phyloP scores from a whole-genome alignment of 176 grass and related monocot genomes.

The Hyparrhenia diplandra region DNA sequence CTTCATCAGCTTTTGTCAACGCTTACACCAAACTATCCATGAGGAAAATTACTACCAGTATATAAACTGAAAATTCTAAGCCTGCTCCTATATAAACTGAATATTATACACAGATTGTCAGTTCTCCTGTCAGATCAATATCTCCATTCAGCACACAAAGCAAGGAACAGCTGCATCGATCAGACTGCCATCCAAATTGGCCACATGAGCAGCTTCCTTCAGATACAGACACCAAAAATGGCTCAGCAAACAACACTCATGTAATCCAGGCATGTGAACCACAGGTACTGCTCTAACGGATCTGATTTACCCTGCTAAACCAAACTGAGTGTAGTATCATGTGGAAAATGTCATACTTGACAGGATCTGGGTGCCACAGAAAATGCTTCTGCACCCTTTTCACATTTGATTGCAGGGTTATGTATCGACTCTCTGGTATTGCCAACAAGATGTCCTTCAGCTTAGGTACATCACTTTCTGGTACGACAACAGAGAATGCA shows the following conservation, averaged over 20 bases:
- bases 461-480: slow-evolving; percentile 60
- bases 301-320: slow-evolving; percentile 69
- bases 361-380: slow-evolving; percentile 63
- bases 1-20: no score
- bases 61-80: neutral
- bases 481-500: slow-evolving; percentile 57
- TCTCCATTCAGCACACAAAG: neutral
- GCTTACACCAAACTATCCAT: neutral
- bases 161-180: neutral
- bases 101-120: slow-evolving; percentile 2
- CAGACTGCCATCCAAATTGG: neutral
- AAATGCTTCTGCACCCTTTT: slow-evolving; percentile 78
- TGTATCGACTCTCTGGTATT: slow-evolving; percentile 44
- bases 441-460: slow-evolving; percentile 66
- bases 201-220: neutral
- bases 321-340: slow-evolving; percentile 91
- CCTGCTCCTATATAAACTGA: neutral
- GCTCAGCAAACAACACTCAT: neutral
- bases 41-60: neutral
- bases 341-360: slow-evolving; percentile 83
- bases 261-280: neutral
- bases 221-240: neutral
- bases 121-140: neutral
- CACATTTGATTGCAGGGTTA: slow-evolving; percentile 66
- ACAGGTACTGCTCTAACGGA: slow-evolving; percentile 22